These are phyloP conservation scores for Penicillium sp. DNA, from an alignment of 2,329 filamentous ascomycete genomes.

Conservation along the genomic window DNA sequence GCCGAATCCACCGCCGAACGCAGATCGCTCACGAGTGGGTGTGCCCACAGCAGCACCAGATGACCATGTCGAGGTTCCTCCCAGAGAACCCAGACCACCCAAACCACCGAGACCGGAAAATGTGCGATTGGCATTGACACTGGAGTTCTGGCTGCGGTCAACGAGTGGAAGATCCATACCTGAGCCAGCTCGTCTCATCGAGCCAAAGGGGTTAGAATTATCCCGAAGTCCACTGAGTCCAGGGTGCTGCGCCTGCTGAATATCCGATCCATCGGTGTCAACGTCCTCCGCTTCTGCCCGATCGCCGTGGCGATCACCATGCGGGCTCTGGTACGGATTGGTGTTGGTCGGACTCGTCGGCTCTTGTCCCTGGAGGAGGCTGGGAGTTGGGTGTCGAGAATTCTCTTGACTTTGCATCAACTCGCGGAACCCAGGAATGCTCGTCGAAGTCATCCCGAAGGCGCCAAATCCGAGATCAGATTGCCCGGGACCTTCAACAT, in stretches of 20 bases:
- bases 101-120: conserved; percentile 59
- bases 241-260: conserved; percentile 50
- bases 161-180: conserved; percentile 60
- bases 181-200: conserved; percentile 52
- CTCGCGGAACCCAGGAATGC: conserved; percentile 56
- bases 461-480: conserved; percentile 55
- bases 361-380: conserved; percentile 54
- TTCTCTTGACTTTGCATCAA: conserved; percentile 57
- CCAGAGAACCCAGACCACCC: conserved; percentile 53
- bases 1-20: conserved; percentile 51
- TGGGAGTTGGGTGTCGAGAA: conserved; percentile 54
- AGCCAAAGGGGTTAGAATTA: conserved; percentile 52
- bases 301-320: conserved; percentile 57
- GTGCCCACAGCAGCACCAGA: conserved; percentile 70
- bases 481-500: conserved; percentile 46
- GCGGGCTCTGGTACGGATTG: conserved; percentile 91
- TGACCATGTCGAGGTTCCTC: conserved; percentile 47
- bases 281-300: conserved; percentile 57
- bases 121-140: conserved; percentile 68
- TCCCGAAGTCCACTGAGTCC: conserved; percentile 54
- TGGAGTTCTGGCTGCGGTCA: conserved; percentile 90
- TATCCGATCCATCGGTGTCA: conserved; percentile 55
- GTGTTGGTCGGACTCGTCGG: conserved; percentile 89
- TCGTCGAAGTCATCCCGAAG: conserved; percentile 58
- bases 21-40: conserved; percentile 57